A percentile compares a stretch with the other conserved stretches of the same genome.
These are phyloP conservation scores for Eucalyptus tenuipes DNA, from an alignment of 345 rosid species.

Conservation along the genomic window DNA sequence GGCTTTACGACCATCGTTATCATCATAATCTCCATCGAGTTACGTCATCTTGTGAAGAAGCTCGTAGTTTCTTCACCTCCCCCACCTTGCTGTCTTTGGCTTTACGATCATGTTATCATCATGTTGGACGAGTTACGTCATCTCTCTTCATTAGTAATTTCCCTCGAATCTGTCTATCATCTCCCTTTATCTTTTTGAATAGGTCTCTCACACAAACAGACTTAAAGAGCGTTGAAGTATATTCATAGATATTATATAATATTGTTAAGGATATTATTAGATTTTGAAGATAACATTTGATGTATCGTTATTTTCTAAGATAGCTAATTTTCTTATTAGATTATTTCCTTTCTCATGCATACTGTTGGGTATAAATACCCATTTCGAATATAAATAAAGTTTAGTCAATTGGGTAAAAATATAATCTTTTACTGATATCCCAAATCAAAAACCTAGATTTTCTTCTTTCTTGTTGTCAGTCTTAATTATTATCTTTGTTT, in stretches of 20 bases:
- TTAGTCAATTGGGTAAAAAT: background rate
- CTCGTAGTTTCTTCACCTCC: background rate
- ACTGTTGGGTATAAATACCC: background rate
- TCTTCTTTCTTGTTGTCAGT: background rate
- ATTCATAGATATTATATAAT: background rate
- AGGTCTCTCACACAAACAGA: background rate
- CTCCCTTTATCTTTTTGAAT: background rate
- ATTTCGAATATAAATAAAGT: background rate
- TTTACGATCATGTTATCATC: background rate
- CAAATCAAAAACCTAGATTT: background rate
- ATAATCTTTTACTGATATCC: background rate
- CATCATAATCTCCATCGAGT: background rate
- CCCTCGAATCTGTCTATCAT: background rate
- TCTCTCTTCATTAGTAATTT: background rate
- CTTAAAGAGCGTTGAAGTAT: background rate
- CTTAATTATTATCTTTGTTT: background rate
- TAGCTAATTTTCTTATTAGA: background rate
- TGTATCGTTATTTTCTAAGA: background rate
- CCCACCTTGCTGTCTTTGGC: background rate
- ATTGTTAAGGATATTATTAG: background rate
- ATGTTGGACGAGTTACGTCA: background rate
- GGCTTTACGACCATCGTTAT: background rate
- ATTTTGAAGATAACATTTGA: background rate
- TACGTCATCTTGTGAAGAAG: background rate
- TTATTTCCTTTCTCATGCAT: background rate